Base-by-base conservation (phyloP, 305 asterid species). In the Solanum hybrid region DNA sequence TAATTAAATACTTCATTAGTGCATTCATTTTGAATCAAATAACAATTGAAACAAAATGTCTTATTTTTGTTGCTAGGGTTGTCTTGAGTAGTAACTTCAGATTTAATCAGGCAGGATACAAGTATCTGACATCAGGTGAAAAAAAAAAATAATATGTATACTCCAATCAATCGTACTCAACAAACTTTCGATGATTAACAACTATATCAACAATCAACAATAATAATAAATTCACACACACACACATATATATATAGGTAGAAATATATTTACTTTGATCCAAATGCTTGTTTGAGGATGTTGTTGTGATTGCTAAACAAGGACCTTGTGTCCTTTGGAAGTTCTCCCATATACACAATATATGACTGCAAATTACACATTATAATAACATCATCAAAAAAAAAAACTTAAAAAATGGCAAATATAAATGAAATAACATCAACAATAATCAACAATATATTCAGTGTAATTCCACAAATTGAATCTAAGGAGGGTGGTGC, bases 341-440 rank as follows among this genome's bases (percentile, higher is more conserved):
- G 40, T 35, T 89, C 93, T 38, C 94, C 94, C 94, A 93, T 90
- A 90, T 93, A 93, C 13, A 91, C 94, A 10, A 91, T 93, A 88
- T 90, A 93, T 27, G 87, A 32, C 94, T 92, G 90, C 27, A 29
- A 31, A 78, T 31, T 60, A 64, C 87, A 82, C 72, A 45, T 29
- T 29, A 82, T 19, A 45, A 82, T 9, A 38, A 38, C 5, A 45
- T 42, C 1, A 82, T 27, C 37, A 77, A 35, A 36, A 38, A 9
- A 38, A 77, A 78, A 5, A 35, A 19, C 15, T 78, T 36, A 36
- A 1, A 19, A 78, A 2, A 36, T 36, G 22, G 0, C 32, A 35
- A 78, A 78, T 19, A 78, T 10, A 78, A 78, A 0, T 35, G 19
- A 78, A 78, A 78, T 1, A 29, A 29, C 1, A 73, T 13, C 11